These are phyloP conservation scores for Xerocomellus chrysenteron DNA, from an alignment of 768 basidiomycete genomes.

Conservation along the genomic window DNA sequence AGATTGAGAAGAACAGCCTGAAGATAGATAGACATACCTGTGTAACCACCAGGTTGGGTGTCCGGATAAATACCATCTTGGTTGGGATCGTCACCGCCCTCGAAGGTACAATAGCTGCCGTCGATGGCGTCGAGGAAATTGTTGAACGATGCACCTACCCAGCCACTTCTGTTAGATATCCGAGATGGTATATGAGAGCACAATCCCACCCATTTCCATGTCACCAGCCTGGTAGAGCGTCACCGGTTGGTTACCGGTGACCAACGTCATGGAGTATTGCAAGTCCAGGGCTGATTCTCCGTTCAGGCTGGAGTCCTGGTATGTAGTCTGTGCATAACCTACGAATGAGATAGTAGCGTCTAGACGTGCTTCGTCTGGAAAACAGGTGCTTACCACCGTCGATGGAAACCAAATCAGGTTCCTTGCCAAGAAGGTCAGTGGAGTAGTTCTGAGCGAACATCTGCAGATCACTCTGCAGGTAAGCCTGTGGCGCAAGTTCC, in stretches of 20 bases:
- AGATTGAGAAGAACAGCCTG: not conserved
- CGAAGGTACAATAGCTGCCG: constrained; percentile 32
- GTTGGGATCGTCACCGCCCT: constrained; percentile 34
- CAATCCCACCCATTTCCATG: constrained; percentile 16
- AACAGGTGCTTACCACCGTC: constrained; percentile 32
- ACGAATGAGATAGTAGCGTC: not conserved
- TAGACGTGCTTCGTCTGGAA: not conserved
- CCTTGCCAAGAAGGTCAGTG: constrained; percentile 20
- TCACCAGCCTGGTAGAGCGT: constrained; percentile 37
- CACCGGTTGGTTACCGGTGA: constrained; percentile 27
- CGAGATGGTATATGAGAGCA: not conserved
- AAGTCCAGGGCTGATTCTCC: constrained; percentile 34
- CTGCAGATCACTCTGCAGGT: constrained; percentile 29
- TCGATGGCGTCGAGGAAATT: constrained; percentile 42
- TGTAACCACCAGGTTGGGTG: constrained; percentile 11
- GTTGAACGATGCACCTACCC: constrained; percentile 35
- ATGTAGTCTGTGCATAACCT: constrained; percentile 29
- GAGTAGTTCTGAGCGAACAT: constrained; percentile 31
- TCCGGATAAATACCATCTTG: constrained; percentile 32
- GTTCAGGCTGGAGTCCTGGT: constrained; percentile 17
- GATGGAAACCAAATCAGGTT: constrained; percentile 33
- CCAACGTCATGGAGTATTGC: constrained; percentile 33
- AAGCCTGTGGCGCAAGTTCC: constrained; percentile 36
- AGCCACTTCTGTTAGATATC: not conserved
- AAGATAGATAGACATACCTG: constrained; percentile 12